Base-by-base conservation (phyloP, 2,329 filamentous ascomycete species). In the Diaporthe nobilis region DNA sequence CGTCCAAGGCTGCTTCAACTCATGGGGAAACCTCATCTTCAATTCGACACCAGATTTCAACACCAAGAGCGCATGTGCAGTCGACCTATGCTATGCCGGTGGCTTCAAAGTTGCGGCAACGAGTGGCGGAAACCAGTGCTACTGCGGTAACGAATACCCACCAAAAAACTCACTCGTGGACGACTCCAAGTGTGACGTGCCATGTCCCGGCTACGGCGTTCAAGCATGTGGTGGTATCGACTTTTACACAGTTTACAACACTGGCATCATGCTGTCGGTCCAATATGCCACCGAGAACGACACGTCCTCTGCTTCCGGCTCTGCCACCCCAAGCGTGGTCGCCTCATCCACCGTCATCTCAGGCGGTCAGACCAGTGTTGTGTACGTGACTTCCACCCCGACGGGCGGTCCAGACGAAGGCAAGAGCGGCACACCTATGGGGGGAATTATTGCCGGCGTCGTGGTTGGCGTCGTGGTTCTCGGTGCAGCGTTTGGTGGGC, bases 361-460 rank as follows among this genome's bases (percentile, higher is more conserved):
- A 17, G 75, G 75, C 9, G 75, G 75, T 20, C 75, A 77, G 49
- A 77, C 80, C 6, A 79, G 80, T 20, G 79, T 80, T 15, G 47
- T 81, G 75, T 72, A 79, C 78, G 57, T 82, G n/a, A 79, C 83
- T 0, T 74, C 81, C 3, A 77, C 79, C 28, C 72, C 76, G 67
- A 79, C 79, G 25, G 82, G 82, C 28, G 78, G 82, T 6, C 22
- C 63, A 7, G 20, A 63, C 5, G 74, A 73, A 0, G 73, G 79
- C 34, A 78, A 80, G 37, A 80, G 81, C 17, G 80, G 84, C 71
- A 87, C 92, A n/a, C 96, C 93, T 82, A 94, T 92, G n/a, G 94
- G 92, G 53, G 95, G 93, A 67, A 96, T 98, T 79, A 95, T 94
- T 25, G 96, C 93, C 13, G 96, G 96, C 76, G 94, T 95, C 1